phyloP scores from a whole-genome alignment of 2,329 filamentous ascomycete species.

The Tolypocladium paradoxum region DNA sequence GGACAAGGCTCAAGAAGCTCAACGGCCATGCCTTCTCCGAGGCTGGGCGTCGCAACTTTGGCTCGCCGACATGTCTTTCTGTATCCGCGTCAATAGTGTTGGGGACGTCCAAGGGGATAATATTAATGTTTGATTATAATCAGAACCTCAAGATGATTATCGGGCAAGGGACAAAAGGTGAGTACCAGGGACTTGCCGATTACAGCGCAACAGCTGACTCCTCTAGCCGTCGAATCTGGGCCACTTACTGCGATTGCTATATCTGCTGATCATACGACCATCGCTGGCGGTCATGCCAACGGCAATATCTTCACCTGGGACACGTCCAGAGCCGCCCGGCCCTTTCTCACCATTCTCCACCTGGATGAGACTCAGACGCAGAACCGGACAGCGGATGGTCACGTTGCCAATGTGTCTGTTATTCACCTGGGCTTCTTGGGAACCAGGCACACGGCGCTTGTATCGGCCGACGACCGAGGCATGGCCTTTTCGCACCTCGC shows the following conservation, averaged over 20 bases:
- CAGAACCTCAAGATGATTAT: constrained; percentile 92
- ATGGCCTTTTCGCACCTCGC: constrained; percentile 99
- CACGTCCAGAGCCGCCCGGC: constrained; percentile 65
- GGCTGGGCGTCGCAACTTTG: constrained; percentile 83
- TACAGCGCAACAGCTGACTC: constrained; percentile 16
- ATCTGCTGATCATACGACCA: constrained; percentile 85
- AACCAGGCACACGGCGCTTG: constrained; percentile 83
- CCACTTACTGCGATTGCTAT: constrained; percentile 78
- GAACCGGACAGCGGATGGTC: constrained; percentile 65
- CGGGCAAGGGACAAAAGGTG: constrained; percentile 83
- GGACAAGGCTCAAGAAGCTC: constrained; percentile 87
- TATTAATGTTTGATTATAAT: constrained; percentile 94
- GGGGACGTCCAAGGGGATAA: constrained; percentile 88
- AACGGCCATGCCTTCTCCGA: constrained; percentile 88
- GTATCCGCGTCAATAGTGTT: constrained; percentile 82
- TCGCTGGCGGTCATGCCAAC: constrained; percentile 80
- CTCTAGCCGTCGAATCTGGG: constrained; percentile 75
- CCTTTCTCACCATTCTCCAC: constrained; percentile 79
- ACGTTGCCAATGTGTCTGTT: constrained; percentile 66
- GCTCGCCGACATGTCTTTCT: constrained; percentile 77
- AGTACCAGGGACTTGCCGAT: constrained; percentile 8
- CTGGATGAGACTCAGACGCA: constrained; percentile 56
- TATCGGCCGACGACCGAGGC: constrained; percentile 86
- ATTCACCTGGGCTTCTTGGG: constrained; percentile 92
- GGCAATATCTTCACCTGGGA: constrained; percentile 98